These are phyloP conservation scores for Meripilus lineatus DNA, from an alignment of 1,284 basidiomycete species.

Conservation along the genomic window DNA sequence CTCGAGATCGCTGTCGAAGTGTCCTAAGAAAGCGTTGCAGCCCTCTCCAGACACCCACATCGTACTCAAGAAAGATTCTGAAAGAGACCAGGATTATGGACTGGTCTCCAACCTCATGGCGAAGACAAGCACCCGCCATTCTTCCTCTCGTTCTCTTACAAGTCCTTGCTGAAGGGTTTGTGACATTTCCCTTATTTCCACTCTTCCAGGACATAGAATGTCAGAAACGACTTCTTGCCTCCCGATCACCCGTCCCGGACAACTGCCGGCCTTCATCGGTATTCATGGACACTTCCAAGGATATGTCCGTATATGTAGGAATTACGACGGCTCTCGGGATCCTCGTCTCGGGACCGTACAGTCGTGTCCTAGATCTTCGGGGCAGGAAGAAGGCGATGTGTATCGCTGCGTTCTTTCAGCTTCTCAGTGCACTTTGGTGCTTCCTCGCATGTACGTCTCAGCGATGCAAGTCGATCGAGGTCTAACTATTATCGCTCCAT, in stretches of 20 bases:
- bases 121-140: slow-evolving; percentile 7
- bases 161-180: slow-evolving; percentile 6
- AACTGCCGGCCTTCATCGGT: slow-evolving; percentile 6
- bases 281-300: slow-evolving; percentile 5
- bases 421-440: slow-evolving; percentile 3
- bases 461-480: not conserved
- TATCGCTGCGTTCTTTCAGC: slow-evolving; percentile 1
- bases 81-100: too few relatives aligned
- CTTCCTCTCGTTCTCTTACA: slow-evolving; percentile 9
- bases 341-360: slow-evolving; percentile 7
- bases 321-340: slow-evolving; percentile 7
- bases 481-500: not conserved
- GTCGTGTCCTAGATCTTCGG: slow-evolving; percentile 4
- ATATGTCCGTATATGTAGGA: slow-evolving; percentile 4
- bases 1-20: too few relatives aligned
- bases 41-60: too few relatives aligned
- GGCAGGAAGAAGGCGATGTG: slow-evolving; percentile 6
- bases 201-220: slow-evolving; percentile 9
- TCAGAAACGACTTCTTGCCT: slow-evolving; percentile 4
- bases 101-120: slow-evolving; percentile 3
- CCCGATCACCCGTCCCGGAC: not conserved
- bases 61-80: too few relatives aligned
- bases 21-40: too few relatives aligned
- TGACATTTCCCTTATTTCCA: slow-evolving; percentile 1
- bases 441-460: not conserved